Conservation (phyloP, 176 grass and related monocot species). For the Zea luxurians region DNA sequence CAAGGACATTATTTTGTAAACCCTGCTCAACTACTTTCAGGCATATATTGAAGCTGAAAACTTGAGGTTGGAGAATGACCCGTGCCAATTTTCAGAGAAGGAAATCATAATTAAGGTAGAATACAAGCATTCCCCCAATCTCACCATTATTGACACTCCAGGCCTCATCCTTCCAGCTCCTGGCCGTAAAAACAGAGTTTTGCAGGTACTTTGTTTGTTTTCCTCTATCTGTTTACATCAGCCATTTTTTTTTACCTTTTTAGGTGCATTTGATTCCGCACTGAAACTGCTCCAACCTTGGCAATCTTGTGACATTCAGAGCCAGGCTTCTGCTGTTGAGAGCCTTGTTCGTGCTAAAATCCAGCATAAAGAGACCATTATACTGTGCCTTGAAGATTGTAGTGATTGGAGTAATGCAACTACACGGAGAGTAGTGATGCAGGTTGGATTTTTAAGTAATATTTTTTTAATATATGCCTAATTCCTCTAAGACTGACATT, state of each 20-base stretch:
- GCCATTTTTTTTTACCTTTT: not conserved
- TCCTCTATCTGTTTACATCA: not conserved
- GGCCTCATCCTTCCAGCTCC: slow-evolving; percentile 91
- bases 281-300: slow-evolving; percentile 23
- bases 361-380: slow-evolving; percentile 86
- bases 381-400: slow-evolving; percentile 93
- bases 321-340: slow-evolving; percentile 86
- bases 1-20: not conserved
- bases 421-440: slow-evolving; percentile 91
- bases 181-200: slow-evolving; percentile 74
- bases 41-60: slow-evolving; percentile 96
- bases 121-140: slow-evolving; percentile 93
- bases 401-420: slow-evolving; percentile 97
- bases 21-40: slow-evolving; percentile 41
- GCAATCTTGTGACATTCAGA: slow-evolving; percentile 51
- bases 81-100: slow-evolving; percentile 88
- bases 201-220: slow-evolving; percentile 58
- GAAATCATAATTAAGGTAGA: slow-evolving; percentile 86
- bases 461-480: not conserved
- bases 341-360: slow-evolving; percentile 78
- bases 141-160: slow-evolving; percentile 85
- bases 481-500: not conserved
- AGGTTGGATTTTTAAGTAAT: slow-evolving; percentile 51
- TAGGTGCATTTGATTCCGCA: slow-evolving; percentile 23
- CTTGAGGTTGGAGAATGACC: slow-evolving; percentile 84